These are phyloP conservation scores for Yamadazyma takamatsuzukensis DNA, from an alignment of 805 yeast species.

Conservation along the genomic window DNA sequence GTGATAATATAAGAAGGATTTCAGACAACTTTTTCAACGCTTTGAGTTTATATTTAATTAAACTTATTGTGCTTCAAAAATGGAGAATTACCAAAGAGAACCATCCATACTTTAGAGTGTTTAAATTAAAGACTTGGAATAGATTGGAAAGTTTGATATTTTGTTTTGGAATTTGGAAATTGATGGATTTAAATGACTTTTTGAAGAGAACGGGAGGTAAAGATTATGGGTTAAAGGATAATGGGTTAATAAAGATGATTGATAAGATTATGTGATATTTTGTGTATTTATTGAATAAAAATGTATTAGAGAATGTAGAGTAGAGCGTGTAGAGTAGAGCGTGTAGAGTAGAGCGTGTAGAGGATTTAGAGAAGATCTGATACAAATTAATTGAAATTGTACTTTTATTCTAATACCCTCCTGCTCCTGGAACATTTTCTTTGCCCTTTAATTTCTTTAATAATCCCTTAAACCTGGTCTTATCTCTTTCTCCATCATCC, in stretches of 20 bases:
- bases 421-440: conserved; percentile 73
- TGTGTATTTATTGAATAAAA: no score
- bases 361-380: background rate
- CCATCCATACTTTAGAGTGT: conserved; percentile 28
- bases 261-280: conserved; percentile 21
- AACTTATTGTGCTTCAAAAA: conserved; percentile 34
- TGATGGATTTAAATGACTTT: conserved; percentile 36
- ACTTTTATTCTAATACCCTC: conserved; percentile 40
- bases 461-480: conserved; percentile 65
- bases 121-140: conserved; percentile 28
- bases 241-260: conserved; percentile 15
- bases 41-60: conserved; percentile 29
- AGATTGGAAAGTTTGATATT: conserved; percentile 28
- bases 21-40: conserved; percentile 23
- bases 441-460: conserved; percentile 65
- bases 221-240: conserved; percentile 15
- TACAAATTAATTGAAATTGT: background rate
- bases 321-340: background rate
- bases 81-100: conserved; percentile 41
- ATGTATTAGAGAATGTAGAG: background rate
- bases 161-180: conserved; percentile 33
- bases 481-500: conserved; percentile 51
- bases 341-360: background rate
- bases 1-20: conserved; percentile 17
- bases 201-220: conserved; percentile 17